Conservation (phyloP, 2,329 filamentous ascomycete genomes). For the Exophiala aquamarina region DNA sequence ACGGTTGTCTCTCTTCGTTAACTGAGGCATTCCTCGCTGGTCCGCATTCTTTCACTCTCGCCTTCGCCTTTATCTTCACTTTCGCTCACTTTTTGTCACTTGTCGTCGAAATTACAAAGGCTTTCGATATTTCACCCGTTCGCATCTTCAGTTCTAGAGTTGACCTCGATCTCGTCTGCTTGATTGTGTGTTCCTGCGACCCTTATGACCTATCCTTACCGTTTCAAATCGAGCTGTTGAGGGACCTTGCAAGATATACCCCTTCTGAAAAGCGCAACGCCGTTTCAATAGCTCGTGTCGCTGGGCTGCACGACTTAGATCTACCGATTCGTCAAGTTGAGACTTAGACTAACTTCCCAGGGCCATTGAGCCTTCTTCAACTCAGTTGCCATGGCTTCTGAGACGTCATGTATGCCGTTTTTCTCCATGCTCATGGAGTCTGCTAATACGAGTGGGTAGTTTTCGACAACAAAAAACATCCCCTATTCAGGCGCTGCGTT, state of each 20-base stretch:
- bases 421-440: neutral
- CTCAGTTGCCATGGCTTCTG: conserved; percentile 8
- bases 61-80: neutral
- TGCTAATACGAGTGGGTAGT: neutral
- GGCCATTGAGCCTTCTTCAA: neutral
- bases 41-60: neutral
- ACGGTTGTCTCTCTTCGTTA: too few relatives aligned
- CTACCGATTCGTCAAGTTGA: too few relatives aligned
- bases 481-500: conserved; percentile 60
- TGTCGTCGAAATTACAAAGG: too few relatives aligned
- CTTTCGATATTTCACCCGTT: conserved; percentile 6
- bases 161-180: neutral
- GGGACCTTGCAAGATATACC: too few relatives aligned
- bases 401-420: conserved; percentile 6
- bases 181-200: neutral
- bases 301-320: too few relatives aligned
- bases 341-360: too few relatives aligned
- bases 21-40: neutral
- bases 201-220: neutral
- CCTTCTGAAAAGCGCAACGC: too few relatives aligned
- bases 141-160: neutral
- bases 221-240: too few relatives aligned
- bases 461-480: conserved; percentile 33
- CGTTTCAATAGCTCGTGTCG: too few relatives aligned
- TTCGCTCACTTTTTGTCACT: neutral